Evolutionary conservation across 768 basidiomycete species (phyloP).

Genomic region (Panellus pusillus): DNA sequence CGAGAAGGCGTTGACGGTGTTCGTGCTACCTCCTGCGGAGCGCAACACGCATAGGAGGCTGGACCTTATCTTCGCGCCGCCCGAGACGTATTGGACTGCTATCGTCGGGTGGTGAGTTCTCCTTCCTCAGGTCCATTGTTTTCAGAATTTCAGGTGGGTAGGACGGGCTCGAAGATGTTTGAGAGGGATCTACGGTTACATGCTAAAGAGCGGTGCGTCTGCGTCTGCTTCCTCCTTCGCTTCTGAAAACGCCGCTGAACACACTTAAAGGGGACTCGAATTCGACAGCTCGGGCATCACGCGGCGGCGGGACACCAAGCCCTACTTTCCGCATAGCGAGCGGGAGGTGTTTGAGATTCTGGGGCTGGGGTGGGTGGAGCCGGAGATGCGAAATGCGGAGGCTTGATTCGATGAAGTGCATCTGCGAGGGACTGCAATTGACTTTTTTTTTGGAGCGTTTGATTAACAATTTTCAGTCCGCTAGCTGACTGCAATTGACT

Average conservation of each 20-base stretch:
- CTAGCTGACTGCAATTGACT: too few species aligned
- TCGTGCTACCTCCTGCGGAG: conserved; percentile 53
- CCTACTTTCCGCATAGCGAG: conserved; percentile 62
- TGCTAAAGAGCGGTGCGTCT: conserved; percentile 60
- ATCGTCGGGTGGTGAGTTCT: conserved; percentile 77
- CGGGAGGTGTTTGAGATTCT: conserved; percentile 71
- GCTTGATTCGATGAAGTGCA: conserved; percentile 35
- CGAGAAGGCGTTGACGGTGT: conserved; percentile 83
- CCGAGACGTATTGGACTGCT: conserved; percentile 83
- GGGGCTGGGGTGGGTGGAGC: conserved; percentile 70
- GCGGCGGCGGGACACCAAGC: conserved; percentile 61
- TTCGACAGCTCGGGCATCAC: conserved; percentile 82
- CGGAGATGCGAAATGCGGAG: conserved; percentile 72
- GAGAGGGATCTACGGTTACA: conserved; percentile 79
- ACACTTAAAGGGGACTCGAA: conserved; percentile 60
- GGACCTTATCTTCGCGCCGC: conserved; percentile 80
- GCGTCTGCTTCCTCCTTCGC: neutral
- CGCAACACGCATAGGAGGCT: conserved; percentile 57
- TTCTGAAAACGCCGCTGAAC: neutral
- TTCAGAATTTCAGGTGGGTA: conserved; percentile 25
- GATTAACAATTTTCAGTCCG: too few species aligned
- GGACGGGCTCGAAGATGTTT: conserved; percentile 91
- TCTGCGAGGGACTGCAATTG: too few species aligned
- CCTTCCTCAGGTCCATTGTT: neutral
- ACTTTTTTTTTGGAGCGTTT: too few species aligned